A percentile compares a stretch with the other conserved stretches of the same genome.
These are phyloP conservation scores for Venturiaceae sp. DNA, from an alignment of 2,329 filamentous ascomycete genomes.

Conservation along the genomic window DNA sequence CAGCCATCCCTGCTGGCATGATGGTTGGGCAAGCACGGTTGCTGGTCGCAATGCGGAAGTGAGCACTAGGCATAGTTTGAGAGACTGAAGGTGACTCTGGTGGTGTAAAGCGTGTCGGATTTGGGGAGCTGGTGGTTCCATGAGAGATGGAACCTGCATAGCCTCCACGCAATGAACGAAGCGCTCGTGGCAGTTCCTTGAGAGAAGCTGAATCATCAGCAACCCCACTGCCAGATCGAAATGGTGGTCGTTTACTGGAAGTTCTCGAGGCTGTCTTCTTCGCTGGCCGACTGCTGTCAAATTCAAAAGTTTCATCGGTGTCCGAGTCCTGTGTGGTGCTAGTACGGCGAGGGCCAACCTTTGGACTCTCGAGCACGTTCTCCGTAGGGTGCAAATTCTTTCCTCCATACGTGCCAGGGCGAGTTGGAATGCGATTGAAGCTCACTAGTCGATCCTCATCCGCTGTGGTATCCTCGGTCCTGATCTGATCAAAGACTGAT, in stretches of 20 bases:
- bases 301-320: slow-evolving; percentile 12
- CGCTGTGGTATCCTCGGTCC: slow-evolving; percentile 79
- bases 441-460: slow-evolving; percentile 84
- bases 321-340: slow-evolving; percentile 24
- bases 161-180: background rate
- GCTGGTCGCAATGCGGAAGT: slow-evolving; percentile 43
- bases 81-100: slow-evolving; percentile 25
- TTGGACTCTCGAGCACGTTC: slow-evolving; percentile 65
- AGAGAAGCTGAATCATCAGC: slow-evolving; percentile 20
- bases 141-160: slow-evolving; percentile 2
- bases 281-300: slow-evolving; percentile 21
- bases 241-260: slow-evolving; percentile 26
- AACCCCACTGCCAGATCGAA: slow-evolving; percentile 28
- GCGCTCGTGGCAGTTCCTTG: background rate
- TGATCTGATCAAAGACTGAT: slow-evolving; percentile 82
- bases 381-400: slow-evolving; percentile 90
- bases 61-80: slow-evolving; percentile 16
- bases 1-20: slow-evolving; percentile 74
- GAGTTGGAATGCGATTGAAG: slow-evolving; percentile 58
- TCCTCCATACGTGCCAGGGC: slow-evolving; percentile 48
- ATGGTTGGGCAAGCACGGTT: slow-evolving; percentile 48
- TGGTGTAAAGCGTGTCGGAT: slow-evolving; percentile 12
- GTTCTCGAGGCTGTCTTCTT: slow-evolving; percentile 28
- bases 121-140: background rate
- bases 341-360: slow-evolving; percentile 8